A percentile compares a stretch with the other conserved stretches of the same genome.
phyloP scores from a whole-genome alignment of 2,329 filamentous ascomycete genomes.

The Trichophyton schoenleinii region DNA sequence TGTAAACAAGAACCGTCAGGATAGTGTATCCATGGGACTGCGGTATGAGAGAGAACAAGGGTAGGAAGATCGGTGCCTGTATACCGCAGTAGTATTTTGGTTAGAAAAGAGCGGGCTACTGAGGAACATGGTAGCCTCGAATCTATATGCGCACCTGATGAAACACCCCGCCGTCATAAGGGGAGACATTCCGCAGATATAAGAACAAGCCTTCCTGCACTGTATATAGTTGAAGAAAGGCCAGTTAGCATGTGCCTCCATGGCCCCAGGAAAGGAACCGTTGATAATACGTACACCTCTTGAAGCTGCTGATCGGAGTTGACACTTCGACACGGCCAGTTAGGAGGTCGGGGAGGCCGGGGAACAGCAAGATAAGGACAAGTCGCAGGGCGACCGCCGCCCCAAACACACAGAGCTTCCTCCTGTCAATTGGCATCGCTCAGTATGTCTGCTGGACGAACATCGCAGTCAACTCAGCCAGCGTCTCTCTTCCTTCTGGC shows the following conservation, averaged over 20 bases:
- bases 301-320: constrained; percentile 95
- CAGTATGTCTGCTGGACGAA: background rate
- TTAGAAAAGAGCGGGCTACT: background rate
- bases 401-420: constrained; percentile 57
- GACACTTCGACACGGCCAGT: constrained; percentile 91
- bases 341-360: constrained; percentile 68
- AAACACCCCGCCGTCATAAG: constrained; percentile 84
- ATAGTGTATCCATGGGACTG: constrained; percentile 53
- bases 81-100: background rate
- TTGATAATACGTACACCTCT: constrained; percentile 56
- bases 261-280: background rate
- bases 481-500: background rate
- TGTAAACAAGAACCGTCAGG: constrained; percentile 69
- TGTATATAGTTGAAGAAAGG: constrained; percentile 25
- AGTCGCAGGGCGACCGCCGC: constrained; percentile 68
- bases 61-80: constrained; percentile 75
- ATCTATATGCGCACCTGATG: constrained; percentile 41
- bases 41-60: constrained; percentile 80
- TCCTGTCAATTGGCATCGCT: constrained; percentile 43
- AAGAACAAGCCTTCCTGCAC: constrained; percentile 95
- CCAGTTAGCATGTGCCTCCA: constrained; percentile 9
- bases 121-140: too few relatives aligned
- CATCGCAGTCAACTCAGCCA: background rate
- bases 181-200: constrained; percentile 90
- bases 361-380: constrained; percentile 67